Conservation (phyloP, 164 flowering plant genomes). For the Nymphaea thermarum region DNA sequence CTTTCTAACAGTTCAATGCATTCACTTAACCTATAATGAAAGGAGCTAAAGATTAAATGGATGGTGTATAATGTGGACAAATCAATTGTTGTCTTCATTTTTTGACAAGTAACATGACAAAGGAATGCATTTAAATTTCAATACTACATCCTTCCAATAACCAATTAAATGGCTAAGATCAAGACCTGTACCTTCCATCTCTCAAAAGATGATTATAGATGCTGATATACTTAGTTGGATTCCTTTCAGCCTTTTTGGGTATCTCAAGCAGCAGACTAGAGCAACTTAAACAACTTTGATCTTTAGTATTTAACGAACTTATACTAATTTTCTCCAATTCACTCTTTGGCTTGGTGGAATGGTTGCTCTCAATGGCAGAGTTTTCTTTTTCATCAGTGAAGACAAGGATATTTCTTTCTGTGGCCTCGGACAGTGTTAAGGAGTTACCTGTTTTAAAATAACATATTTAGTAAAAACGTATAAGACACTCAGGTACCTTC, state of each 20-base stretch:
- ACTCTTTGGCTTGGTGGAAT: conserved; percentile 14
- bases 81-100: background rate
- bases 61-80: background rate
- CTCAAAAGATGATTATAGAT: conserved; percentile 47
- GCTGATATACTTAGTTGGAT: conserved; percentile 17
- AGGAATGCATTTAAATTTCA: background rate
- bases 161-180: background rate
- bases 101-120: background rate
- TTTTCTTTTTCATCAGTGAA: conserved; percentile 17
- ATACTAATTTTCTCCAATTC: conserved; percentile 19
- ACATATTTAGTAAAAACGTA: conserved; percentile 1
- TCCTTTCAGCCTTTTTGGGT: conserved; percentile 10
- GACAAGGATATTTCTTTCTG: conserved; percentile 13
- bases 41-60: conserved; percentile 2
- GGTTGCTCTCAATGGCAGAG: conserved; percentile 15
- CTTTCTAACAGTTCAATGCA: conserved; percentile 68
- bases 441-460: conserved; percentile 5
- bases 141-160: background rate
- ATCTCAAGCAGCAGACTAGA: conserved; percentile 21
- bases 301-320: conserved; percentile 8
- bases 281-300: conserved; percentile 2
- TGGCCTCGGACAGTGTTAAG: conserved; percentile 20
- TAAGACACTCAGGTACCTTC: background rate
- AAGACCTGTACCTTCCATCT: conserved; percentile 47
- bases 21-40: conserved; percentile 44